Evolutionary conservation across 352 stramenopile species (phyloP).

Genomic region (Detonula confervacea): DNA sequence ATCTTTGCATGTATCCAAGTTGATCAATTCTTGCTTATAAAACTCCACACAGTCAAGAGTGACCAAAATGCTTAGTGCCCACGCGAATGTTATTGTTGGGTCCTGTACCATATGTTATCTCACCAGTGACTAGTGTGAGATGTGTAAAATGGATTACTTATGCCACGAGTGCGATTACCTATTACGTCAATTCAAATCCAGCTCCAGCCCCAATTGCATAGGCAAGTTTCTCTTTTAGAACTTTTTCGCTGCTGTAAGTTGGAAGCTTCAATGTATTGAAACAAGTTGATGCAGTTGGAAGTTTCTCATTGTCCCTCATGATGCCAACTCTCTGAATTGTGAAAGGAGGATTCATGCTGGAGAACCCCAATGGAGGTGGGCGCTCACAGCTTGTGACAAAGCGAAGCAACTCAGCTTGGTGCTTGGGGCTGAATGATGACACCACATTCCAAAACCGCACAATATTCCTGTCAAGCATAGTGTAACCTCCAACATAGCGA

Average conservation of each 20-base stretch:
- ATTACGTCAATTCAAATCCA: conserved; percentile 94
- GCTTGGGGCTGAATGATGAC: conserved; percentile 83
- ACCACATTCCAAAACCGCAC: conserved; percentile 85
- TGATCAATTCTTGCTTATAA: too few species aligned
- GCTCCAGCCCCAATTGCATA: conserved; percentile 89
- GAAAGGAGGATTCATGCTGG: conserved; percentile 92
- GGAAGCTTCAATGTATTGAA: conserved; percentile 98
- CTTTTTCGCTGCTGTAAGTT: conserved; percentile 94
- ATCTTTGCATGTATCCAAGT: too few species aligned
- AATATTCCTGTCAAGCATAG: conserved; percentile 82
- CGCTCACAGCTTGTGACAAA: conserved; percentile 96
- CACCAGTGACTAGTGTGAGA: too few species aligned
- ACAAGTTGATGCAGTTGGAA: conserved; percentile 94
- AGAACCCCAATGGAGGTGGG: conserved; percentile 94
- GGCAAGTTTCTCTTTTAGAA: conserved; percentile 91
- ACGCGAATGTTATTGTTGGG: too few species aligned
- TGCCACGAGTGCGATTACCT: too few species aligned
- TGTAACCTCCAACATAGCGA: conserved; percentile 91
- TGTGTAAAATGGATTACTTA: too few species aligned
- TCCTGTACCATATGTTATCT: too few species aligned
- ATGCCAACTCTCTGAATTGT: conserved; percentile 89
- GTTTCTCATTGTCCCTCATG: conserved; percentile 78
- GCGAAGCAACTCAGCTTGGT: conserved; percentile 90
- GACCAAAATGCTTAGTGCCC: too few species aligned
- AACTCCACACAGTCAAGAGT: too few species aligned